Evolutionary conservation across 257 asterid species (phyloP), one percentile per base, ranked within the genome.

Genomic region (Solanum sejunctum): DNA sequence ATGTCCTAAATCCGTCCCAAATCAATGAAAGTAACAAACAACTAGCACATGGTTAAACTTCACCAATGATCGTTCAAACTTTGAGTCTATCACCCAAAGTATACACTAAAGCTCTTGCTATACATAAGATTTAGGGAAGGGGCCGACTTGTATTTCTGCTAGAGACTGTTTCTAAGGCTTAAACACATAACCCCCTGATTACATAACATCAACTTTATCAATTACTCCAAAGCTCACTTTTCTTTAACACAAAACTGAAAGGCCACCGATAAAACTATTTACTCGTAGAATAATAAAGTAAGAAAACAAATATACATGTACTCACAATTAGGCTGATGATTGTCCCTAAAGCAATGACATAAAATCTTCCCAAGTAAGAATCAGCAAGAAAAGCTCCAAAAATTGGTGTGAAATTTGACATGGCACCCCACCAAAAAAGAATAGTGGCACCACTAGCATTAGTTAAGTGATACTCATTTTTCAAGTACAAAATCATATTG

Each of bases 381-480:
- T 94, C 98, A 32, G 98, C 86, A 32, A 94, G 89, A 83, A 92
- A 92, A 81, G 98, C 98, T n/a, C 98, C 98, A 23, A 93, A 61
- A 54, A 90, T 90, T 0, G 98, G 97, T 90, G 91, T 23, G 94
- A 93, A 91, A 83, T 91, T 89, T 10, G 95, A 90, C 5, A 84
- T 70, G 67, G 98, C 96, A 0, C 72, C 84, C 98, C 98, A 94
- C 86, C 90, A 87, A 83, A 92, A 89, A 81, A 94, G 67, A 45
- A 88, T 82, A 80, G 32, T 90, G 5, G 91, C 80, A 12, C 89
- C 96, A 52, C 85, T 86, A 26, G 92, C 96, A 64, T 39, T 85
- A 51, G 86, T 91, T 7, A 93, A 87, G 80, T 94, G 88, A 81
- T 94, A 93, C 49, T 84, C 89, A n/a, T 58, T 26, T 16, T 45